A percentile compares a stretch with the other conserved stretches of the same genome.
phyloP scores from a whole-genome alignment of 2,329 filamentous ascomycete genomes.

The Ophiostoma sp. region DNA sequence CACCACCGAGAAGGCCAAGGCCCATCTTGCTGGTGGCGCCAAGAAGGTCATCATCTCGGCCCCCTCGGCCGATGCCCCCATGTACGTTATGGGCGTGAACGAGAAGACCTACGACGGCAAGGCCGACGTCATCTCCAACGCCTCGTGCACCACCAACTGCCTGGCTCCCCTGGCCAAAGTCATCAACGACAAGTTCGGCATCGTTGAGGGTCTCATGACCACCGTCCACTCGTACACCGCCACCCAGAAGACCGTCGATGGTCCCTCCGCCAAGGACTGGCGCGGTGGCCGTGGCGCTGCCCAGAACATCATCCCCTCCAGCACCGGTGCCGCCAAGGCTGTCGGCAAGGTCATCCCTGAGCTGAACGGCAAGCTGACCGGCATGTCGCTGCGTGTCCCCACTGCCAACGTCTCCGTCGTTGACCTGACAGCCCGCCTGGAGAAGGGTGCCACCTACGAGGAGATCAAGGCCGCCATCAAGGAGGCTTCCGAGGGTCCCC shows the following conservation, averaged over 20 bases:
- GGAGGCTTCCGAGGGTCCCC: conserved; percentile 76
- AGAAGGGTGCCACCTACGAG: conserved; percentile 86
- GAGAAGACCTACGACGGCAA: conserved; percentile 88
- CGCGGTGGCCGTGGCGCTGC: conserved; percentile 97
- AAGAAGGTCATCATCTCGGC: conserved; percentile 97
- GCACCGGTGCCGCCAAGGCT: conserved; percentile 99
- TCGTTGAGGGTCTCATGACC: conserved; percentile 99
- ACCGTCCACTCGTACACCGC: conserved; percentile 99
- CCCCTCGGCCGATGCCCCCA: conserved; percentile 92
- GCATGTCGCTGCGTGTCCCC: conserved; percentile 99
- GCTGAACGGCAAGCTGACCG: conserved; percentile 99
- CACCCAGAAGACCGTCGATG: conserved; percentile 99
- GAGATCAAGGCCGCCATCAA: conserved; percentile 92
- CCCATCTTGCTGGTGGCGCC: conserved; percentile 92
- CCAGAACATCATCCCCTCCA: conserved; percentile 99
- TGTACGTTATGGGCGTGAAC: conserved; percentile 99
- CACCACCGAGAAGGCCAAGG: conserved; percentile 92
- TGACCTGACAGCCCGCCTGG: conserved; percentile 89
- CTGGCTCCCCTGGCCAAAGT: conserved; percentile 99
- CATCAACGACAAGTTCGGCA: conserved; percentile 96
- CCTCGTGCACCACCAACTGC: conserved; percentile 99
- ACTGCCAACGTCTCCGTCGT: conserved; percentile 99
- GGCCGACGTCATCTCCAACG: conserved; percentile 95
- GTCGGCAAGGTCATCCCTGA: conserved; percentile 99
- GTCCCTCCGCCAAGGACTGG: conserved; percentile 98